A percentile compares a stretch with the other conserved stretches of the same genome.
Evolutionary conservation across 2,329 filamentous ascomycete genomes (phyloP).

Genomic region (Periconia sp.): DNA sequence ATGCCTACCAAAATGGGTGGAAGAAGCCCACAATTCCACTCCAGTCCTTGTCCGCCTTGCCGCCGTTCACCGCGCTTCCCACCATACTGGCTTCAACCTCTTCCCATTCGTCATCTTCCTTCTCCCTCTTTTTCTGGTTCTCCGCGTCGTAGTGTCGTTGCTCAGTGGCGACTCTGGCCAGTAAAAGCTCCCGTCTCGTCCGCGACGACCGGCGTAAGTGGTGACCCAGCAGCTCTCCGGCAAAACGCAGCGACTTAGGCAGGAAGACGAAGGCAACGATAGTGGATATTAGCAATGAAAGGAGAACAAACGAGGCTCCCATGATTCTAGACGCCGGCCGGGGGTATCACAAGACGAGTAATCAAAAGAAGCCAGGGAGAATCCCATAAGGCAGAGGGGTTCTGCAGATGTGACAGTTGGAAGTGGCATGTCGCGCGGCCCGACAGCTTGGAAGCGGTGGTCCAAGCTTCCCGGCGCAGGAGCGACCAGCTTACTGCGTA

Average conservation of each 20-base stretch:
- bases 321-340: constrained; percentile 25
- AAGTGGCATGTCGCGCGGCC: constrained; percentile 35
- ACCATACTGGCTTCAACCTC: constrained; percentile 64
- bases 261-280: constrained; percentile 30
- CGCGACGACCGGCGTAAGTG: constrained; percentile 39
- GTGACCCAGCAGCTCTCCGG: constrained; percentile 34
- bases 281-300: constrained; percentile 33
- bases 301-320: constrained; percentile 28
- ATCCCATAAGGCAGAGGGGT: no score
- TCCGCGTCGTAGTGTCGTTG: constrained; percentile 30
- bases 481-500: no score
- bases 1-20: constrained; percentile 87
- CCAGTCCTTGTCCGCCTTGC: constrained; percentile 66
- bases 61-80: constrained; percentile 53
- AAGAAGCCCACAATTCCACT: constrained; percentile 92
- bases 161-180: constrained; percentile 39
- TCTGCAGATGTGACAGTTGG: constrained; percentile 15
- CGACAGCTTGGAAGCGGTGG: constrained; percentile 21
- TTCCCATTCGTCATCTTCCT: constrained; percentile 72
- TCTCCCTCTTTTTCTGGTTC: constrained; percentile 18
- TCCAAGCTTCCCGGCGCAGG: constrained; percentile 12
- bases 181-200: constrained; percentile 39
- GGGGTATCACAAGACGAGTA: constrained; percentile 19
- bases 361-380: constrained; percentile 7
- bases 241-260: constrained; percentile 32